A percentile compares a stretch with the other conserved stretches of the same genome.
phyloP scores from a whole-genome alignment of 805 yeast species.

The Metschnikowia lachancei region DNA sequence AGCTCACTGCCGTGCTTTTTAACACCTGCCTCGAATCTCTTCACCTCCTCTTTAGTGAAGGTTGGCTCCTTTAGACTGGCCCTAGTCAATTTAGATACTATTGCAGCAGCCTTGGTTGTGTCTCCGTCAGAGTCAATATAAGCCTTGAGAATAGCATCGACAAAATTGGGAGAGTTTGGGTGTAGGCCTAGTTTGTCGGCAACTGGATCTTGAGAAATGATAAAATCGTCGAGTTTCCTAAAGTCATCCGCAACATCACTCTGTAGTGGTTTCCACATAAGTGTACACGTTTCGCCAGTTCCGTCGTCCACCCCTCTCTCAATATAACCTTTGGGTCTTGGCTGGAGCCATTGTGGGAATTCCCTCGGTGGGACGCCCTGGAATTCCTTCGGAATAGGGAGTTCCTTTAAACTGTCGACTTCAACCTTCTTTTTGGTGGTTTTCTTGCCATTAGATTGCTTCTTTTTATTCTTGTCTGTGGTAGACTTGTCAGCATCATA shows the following conservation, averaged over 20 bases:
- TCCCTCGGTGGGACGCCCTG: slow-evolving; percentile 41
- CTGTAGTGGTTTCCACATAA: slow-evolving; percentile 61
- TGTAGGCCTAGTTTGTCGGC: slow-evolving; percentile 56
- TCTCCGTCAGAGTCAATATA: slow-evolving; percentile 55
- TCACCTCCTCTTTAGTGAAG: slow-evolving; percentile 59
- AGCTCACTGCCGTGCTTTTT: slow-evolving; percentile 72
- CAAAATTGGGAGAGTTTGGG: slow-evolving; percentile 73
- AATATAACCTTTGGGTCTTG: slow-evolving; percentile 73
- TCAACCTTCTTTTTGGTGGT: slow-evolving; percentile 19
- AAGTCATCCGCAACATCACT: slow-evolving; percentile 26
- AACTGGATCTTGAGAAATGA: slow-evolving; percentile 51
- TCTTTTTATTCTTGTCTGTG: slow-evolving; percentile 12
- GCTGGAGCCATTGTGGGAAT: slow-evolving; percentile 74
- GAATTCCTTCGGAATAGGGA: slow-evolving; percentile 50
- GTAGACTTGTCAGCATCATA: slow-evolving; percentile 43
- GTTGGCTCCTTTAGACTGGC: slow-evolving; percentile 73
- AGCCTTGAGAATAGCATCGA: slow-evolving; percentile 65
- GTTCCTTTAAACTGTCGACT: slow-evolving; percentile 23
- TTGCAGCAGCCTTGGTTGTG: slow-evolving; percentile 44
- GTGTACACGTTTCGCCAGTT: slow-evolving; percentile 48
- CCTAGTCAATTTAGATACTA: slow-evolving; percentile 50
- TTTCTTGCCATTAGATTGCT: slow-evolving; percentile 12
- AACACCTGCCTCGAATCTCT: slow-evolving; percentile 73
- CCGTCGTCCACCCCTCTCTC: slow-evolving; percentile 77
- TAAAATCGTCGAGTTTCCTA: slow-evolving; percentile 48